Evolutionary conservation across 202 grass and related monocot genomes (phyloP).

Genomic region (Setaria viridis): DNA sequence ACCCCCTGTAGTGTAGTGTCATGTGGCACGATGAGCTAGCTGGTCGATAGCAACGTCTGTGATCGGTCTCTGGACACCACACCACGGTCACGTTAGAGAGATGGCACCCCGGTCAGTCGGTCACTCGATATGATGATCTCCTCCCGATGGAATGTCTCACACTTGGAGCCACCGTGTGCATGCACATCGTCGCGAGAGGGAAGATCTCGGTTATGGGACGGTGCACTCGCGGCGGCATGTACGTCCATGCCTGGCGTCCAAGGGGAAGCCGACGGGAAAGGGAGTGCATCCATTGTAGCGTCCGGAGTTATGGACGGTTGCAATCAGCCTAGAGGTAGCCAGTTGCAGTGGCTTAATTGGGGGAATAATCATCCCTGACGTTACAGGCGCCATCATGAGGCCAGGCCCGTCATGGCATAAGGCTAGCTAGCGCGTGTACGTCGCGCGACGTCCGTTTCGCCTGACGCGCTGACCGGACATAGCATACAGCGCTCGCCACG

Average conservation of each 20-base stretch:
- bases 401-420: too few species aligned
- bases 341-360: too few species aligned
- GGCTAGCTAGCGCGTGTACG: too few species aligned
- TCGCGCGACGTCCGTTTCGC: too few species aligned
- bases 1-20: neutral
- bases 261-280: slow-evolving; percentile 31
- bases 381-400: too few species aligned
- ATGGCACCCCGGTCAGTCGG: neutral
- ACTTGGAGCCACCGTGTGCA: neutral
- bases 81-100: neutral
- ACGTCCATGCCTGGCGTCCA: slow-evolving; percentile 3
- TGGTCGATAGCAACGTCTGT: slow-evolving; percentile 7
- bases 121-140: neutral
- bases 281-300: slow-evolving; percentile 42
- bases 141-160: slow-evolving; percentile 2
- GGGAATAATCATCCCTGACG: too few species aligned
- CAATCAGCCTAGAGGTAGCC: too few species aligned
- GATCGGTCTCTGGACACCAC: neutral
- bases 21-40: neutral
- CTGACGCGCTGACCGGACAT: neutral
- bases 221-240: neutral
- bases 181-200: neutral
- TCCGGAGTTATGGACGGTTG: too few species aligned
- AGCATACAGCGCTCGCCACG: neutral
- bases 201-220: slow-evolving; percentile 16